Base-by-base conservation (phyloP, 1,284 basidiomycete genomes). In the Puccinia hordei region DNA sequence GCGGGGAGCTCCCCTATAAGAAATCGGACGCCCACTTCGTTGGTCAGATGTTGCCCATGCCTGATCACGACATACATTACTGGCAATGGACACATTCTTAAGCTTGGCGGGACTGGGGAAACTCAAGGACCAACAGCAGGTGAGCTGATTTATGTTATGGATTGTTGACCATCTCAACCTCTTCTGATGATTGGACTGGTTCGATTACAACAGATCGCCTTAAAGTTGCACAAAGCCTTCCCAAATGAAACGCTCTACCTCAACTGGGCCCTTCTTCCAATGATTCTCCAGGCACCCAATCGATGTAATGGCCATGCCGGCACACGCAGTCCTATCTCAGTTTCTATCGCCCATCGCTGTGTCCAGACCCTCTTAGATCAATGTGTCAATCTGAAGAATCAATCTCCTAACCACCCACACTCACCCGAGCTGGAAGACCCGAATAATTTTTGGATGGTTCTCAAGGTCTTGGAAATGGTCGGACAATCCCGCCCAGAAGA, bases 211-310 rank as follows among this genome's bases (percentile, higher is more conserved):
- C 51, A 79, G 77, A 46, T 79, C 8, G 77, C 66, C 17, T 41
- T 79, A 24, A 79, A 79, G 46, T 27, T 79, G 30, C 68, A 72
- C 77, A 71, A 79, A 27, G n/a, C 77, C 35, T 79, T 63, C 55
- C 77, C 77, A 33, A 30, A 79, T 44, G 68, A 79, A 46, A 27
- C 66, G 19, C 44, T 53, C 17, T 79, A 55, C 51, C 63, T 79
- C 15, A 33, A 71, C 49, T 79, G 77, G 68, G 46, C 68, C 27
- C 41, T 79, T 13, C 66, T 79, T 10, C 22, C 77, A 15, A 71
- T 79, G 35, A 30, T 79, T 22, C 53, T 79, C 19, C 68, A 79
- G 38, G 41, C 41, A 30, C 66, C 66, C n/a, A 77, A 69, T 33
- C 65, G 41, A 38, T 57, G 49, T 15, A 49, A 71, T 35, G 35